Percentiles rank a stretch among this genome's conserved stretches.
These are phyloP conservation scores for Dioscorea dumetorum DNA, from an alignment of 106 monocot species.

Conservation along the genomic window DNA sequence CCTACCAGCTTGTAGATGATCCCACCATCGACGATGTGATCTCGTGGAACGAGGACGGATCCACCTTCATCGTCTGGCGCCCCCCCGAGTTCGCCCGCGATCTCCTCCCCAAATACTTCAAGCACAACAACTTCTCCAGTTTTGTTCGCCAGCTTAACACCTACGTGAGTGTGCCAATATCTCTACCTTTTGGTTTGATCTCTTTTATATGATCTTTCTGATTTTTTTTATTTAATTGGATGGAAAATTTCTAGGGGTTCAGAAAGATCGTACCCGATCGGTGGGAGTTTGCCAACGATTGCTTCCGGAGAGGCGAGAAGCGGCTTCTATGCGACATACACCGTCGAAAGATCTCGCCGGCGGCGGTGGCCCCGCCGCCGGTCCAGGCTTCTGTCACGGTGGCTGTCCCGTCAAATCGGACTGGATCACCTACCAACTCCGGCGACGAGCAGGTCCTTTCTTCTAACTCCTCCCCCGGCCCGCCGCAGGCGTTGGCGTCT, in stretches of 20 bases:
- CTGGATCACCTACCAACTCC: constrained; percentile 14
- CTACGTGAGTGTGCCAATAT: constrained; percentile 31
- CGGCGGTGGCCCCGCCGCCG: not conserved
- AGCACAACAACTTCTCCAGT: constrained; percentile 97
- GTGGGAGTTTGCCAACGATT: constrained; percentile 91
- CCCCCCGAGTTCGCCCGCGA: constrained; percentile 92
- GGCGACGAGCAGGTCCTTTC: constrained; percentile 22
- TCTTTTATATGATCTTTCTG: not conserved
- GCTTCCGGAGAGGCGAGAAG: constrained; percentile 61
- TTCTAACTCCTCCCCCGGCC: constrained; percentile 11
- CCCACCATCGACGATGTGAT: constrained; percentile 72
- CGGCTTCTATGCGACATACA: constrained; percentile 68
- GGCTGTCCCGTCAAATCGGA: not conserved
- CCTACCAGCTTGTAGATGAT: constrained; percentile 88
- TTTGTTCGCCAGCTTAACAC: constrained; percentile 95
- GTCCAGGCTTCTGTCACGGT: not conserved
- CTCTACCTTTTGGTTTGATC: not conserved
- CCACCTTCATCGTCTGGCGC: constrained; percentile 86
- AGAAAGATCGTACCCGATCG: constrained; percentile 79
- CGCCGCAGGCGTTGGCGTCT: not conserved
- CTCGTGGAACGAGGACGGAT: constrained; percentile 93
- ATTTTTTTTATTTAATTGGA: not conserved
- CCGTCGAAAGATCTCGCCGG: constrained; percentile 42
- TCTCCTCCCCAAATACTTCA: constrained; percentile 85
- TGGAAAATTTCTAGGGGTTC: constrained; percentile 47